Conservation (phyloP, 139 green algal genomes). For the Chlorella sp. region DNA sequence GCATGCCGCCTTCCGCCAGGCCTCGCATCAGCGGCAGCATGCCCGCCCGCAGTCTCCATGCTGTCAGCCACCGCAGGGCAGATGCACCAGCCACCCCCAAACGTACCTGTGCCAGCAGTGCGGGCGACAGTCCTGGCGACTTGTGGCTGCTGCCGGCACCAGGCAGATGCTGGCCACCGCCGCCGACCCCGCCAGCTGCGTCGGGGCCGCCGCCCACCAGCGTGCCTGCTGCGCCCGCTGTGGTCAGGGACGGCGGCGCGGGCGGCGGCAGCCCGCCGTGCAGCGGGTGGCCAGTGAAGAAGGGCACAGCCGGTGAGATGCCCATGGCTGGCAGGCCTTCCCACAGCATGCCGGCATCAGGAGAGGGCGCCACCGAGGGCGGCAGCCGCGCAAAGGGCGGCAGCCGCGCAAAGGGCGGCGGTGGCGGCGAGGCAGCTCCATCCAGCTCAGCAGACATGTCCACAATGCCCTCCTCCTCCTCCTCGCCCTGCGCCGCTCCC, state of each 20-base stretch:
- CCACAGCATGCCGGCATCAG: slow-evolving; percentile 26
- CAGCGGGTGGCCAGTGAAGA: slow-evolving; percentile 10
- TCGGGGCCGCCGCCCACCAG: background rate
- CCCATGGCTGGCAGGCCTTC: background rate
- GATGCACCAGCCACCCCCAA: too few species aligned
- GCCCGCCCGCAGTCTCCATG: too few species aligned
- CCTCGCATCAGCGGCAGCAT: too few species aligned
- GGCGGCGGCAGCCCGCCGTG: background rate
- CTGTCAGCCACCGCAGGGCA: too few species aligned
- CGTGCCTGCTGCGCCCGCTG: slow-evolving; percentile 6
- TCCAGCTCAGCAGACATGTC: background rate
- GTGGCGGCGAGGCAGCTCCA: background rate
- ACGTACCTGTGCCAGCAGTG: background rate
- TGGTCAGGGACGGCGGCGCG: background rate
- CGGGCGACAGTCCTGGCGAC: slow-evolving; percentile 4
- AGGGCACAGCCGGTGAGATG: slow-evolving; percentile 10
- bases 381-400: background rate
- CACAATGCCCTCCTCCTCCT: background rate
- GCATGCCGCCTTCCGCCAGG: too few species aligned
- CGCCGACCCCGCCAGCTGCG: background rate
- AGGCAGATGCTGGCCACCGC: background rate
- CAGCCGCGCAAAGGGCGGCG: background rate
- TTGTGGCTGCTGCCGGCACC: slow-evolving; percentile 10
- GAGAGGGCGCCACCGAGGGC: slow-evolving; percentile 4
- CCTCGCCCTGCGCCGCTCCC: background rate